Evolutionary conservation across 306 rosid species (phyloP).

Genomic region (Herpetospermum pedunculosum): DNA sequence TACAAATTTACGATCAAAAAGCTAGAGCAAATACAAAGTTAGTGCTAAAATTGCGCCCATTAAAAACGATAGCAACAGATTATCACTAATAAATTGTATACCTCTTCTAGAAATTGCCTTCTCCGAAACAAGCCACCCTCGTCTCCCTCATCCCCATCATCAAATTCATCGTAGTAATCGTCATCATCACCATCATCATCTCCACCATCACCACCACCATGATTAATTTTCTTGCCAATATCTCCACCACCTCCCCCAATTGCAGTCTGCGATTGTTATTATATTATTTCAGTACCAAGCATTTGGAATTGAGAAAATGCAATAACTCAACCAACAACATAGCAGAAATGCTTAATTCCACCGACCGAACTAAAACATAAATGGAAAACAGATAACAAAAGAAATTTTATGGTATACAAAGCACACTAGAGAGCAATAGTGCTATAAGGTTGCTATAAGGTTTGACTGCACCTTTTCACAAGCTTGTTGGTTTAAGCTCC

Average conservation of each 20-base stretch:
- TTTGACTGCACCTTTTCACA: no score
- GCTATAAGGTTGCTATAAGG: background rate
- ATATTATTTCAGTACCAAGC: background rate
- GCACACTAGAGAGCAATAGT: background rate
- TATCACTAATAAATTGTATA: constrained; percentile 14
- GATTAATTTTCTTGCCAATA: constrained; percentile 74
- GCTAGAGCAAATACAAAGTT: constrained; percentile 36
- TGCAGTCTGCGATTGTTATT: constrained; percentile 46
- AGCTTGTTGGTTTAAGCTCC: no score
- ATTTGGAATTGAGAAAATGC: background rate
- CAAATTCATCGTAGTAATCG: constrained; percentile 93
- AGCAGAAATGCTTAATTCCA: background rate
- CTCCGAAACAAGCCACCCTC: constrained; percentile 92
- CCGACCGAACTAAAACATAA: background rate
- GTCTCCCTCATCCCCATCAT: constrained; percentile 95
- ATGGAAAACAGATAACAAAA: background rate
- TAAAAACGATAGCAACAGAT: background rate
- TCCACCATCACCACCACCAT: constrained; percentile 98
- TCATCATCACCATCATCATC: constrained; percentile 90
- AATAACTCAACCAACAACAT: constrained; percentile 3
- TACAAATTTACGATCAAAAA: constrained; percentile 88
- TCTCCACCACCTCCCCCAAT: constrained; percentile 90
- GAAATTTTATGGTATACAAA: background rate
- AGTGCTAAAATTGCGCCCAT: background rate
- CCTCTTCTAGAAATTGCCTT: constrained; percentile 85